Base-by-base conservation (phyloP, 805 yeast genomes). In the Spathaspora gorwiae region DNA sequence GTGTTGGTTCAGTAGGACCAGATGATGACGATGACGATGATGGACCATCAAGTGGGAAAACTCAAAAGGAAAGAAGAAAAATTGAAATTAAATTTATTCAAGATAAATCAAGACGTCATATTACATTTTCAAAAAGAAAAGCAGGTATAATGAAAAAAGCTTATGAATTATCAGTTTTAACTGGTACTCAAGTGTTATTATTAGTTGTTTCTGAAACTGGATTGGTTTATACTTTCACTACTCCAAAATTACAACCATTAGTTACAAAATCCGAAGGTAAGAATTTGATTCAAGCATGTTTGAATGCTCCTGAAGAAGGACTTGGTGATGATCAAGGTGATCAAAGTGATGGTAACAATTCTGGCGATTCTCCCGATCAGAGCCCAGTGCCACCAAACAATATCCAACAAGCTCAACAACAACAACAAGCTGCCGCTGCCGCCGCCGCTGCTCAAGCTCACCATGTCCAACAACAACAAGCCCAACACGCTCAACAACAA, bases 141-240 rank as follows among this genome's bases (percentile, higher is more conserved):
- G 98, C 97, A 39, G 99, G 99, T 56, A 92, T 94, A 60, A 94
- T 94, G 99, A 94, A 94, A 73, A 94, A 94, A 73, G 99, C 99
- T n/a, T 94, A 92, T 70, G 99, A 94, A 66, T 77, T 94, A 53
- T 86, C 96, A 15, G 98, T 94, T 43, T 78, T 94, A 57, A 94
- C 99, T 11, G 99, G 99, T 47, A 94, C 99, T 30, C 99, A 94
- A 68, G 98, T 94, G 27, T 77, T 94, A 52, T 74, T 94, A 48
- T 79, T 94, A 56, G 99, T 94, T 46, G 99, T 94, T 29, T 85
- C 95, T 44, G 99, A 94, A 67, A 94, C 99, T n/a, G 99, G 99
- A 12, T 81, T 94, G 51, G 99, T 94, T 45, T 94, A 94, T 69
- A 94, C 99, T 15, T 94, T 94, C 66, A 92, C 98, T 46, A 94